phyloP scores from a whole-genome alignment of 176 grass and related monocot species.

The Juncus inflexus region DNA sequence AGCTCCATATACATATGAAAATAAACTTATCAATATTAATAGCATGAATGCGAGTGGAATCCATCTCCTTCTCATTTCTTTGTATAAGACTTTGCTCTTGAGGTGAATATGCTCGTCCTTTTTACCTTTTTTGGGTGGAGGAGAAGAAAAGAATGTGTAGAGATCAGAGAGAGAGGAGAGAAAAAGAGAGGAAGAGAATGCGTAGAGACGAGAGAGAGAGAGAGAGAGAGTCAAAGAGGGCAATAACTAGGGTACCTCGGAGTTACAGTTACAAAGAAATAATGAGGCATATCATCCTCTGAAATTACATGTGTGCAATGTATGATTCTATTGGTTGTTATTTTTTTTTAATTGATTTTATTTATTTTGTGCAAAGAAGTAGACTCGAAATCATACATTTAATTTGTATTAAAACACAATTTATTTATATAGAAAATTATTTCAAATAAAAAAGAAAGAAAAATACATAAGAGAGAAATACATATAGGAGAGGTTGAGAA shows the following conservation, averaged over 20 bases:
- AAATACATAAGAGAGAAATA: too few species aligned
- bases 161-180: constrained; percentile 1
- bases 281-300: background rate
- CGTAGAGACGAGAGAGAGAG: background rate
- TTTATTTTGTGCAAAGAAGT: too few species aligned
- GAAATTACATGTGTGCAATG: background rate
- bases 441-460: too few species aligned
- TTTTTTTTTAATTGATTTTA: background rate
- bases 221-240: constrained; percentile 8
- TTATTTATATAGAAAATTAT: too few species aligned
- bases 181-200: background rate
- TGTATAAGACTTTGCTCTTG: background rate
- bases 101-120: background rate
- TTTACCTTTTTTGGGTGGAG: constrained; percentile 2
- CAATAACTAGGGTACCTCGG: background rate
- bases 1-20: background rate
- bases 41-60: background rate
- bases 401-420: too few species aligned
- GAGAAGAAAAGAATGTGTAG: background rate
- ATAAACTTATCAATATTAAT: constrained; percentile 5
- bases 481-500: too few species aligned
- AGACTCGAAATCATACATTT: too few species aligned
- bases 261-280: constrained; percentile 14
- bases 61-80: constrained; percentile 2
- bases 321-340: background rate